These are phyloP conservation scores for Casuarina cunninghamiana DNA, from an alignment of 306 rosid genomes.

Conservation along the genomic window DNA sequence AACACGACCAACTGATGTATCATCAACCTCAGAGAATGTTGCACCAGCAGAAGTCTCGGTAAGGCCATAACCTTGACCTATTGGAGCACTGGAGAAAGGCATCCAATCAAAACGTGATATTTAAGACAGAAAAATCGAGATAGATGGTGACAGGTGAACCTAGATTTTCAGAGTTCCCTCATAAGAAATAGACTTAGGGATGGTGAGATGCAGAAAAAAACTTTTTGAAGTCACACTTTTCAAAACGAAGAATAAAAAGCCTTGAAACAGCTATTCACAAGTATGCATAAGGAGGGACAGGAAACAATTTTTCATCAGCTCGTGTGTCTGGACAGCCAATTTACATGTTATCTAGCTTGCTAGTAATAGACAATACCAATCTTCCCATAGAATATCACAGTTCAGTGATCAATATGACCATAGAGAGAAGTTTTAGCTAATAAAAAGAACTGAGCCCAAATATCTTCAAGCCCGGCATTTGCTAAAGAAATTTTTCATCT, in stretches of 20 bases:
- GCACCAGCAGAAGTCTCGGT: constrained; percentile 97
- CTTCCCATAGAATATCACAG: background rate
- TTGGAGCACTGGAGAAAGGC: constrained; percentile 68
- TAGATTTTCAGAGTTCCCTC: constrained; percentile 7
- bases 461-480: background rate
- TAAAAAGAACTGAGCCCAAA: background rate
- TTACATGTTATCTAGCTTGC: background rate
- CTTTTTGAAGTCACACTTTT: too few relatives aligned
- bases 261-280: background rate
- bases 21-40: constrained; percentile 86
- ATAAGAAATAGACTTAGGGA: background rate
- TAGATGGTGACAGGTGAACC: constrained; percentile 10
- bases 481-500: too few relatives aligned
- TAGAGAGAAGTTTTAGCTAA: background rate
- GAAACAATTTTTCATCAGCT: background rate
- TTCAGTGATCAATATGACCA: background rate
- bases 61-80: constrained; percentile 98
- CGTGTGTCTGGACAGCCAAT: background rate
- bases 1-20: constrained; percentile 87
- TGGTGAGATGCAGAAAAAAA: too few relatives aligned
- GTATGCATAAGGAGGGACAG: background rate
- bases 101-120: constrained; percentile 26
- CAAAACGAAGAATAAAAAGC: background rate
- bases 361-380: background rate
- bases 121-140: constrained; percentile 8